Conservation (phyloP, 1,139 yeast species). For the Kodamaea plutei region DNA sequence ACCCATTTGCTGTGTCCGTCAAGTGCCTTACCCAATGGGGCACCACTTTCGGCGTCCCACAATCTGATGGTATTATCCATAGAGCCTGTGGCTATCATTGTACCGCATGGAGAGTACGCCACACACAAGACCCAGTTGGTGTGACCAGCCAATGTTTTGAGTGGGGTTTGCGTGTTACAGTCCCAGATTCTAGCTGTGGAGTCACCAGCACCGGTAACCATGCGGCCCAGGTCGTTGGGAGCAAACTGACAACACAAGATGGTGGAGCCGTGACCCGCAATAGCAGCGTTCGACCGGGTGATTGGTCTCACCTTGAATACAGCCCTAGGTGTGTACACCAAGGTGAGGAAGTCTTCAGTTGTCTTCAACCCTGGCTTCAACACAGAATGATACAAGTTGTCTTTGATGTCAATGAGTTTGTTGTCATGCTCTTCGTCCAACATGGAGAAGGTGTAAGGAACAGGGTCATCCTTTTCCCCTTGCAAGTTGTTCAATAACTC, state of each 20-base stretch:
- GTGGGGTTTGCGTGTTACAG: constrained; percentile 90
- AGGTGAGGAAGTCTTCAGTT: constrained; percentile 88
- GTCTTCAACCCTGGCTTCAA: constrained; percentile 83
- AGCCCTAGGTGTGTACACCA: constrained; percentile 92
- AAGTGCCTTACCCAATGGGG: constrained; percentile 67
- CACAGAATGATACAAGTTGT: constrained; percentile 71
- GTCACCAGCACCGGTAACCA: constrained; percentile 97
- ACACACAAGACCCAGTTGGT: constrained; percentile 92
- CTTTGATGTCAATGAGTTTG: constrained; percentile 65
- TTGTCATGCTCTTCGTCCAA: constrained; percentile 38
- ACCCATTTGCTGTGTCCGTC: constrained; percentile 88
- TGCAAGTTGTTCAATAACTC: constrained; percentile 73
- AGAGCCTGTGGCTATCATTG: constrained; percentile 89
- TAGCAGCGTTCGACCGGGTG: constrained; percentile 87
- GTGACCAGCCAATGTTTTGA: constrained; percentile 78
- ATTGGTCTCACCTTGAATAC: constrained; percentile 90
- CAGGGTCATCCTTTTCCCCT: constrained; percentile 71
- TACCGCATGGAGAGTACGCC: constrained; percentile 92
- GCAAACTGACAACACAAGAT: constrained; percentile 91
- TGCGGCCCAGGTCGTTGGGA: constrained; percentile 77
- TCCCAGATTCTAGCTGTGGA: constrained; percentile 98
- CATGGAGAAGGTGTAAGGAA: constrained; percentile 83
- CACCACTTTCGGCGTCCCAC: constrained; percentile 76
- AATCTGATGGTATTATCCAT: constrained; percentile 87
- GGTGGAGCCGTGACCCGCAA: constrained; percentile 93